Evolutionary conservation across 108 stramenopile species (phyloP).

Genomic region (Skeletonema costatum): DNA sequence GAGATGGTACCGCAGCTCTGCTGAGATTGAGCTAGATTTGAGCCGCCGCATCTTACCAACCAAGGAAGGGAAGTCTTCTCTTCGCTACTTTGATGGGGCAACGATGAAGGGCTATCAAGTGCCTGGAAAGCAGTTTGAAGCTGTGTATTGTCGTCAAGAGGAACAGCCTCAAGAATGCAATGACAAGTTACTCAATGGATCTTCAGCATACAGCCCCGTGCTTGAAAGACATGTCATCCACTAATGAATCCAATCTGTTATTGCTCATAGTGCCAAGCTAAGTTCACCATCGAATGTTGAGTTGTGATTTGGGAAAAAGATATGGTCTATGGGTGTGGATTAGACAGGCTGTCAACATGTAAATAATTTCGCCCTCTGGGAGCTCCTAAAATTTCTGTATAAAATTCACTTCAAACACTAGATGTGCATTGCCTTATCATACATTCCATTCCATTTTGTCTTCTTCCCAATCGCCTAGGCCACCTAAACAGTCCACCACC

Average conservation of each 20-base stretch:
- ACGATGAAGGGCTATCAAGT: constrained; percentile 66
- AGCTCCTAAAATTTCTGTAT: too few species aligned
- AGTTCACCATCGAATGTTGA: too few species aligned
- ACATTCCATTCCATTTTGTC: too few species aligned
- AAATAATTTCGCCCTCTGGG: too few species aligned
- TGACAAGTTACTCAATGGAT: background rate
- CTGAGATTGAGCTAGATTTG: constrained; percentile 62
- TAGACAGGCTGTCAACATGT: too few species aligned
- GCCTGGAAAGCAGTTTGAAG: constrained; percentile 57
- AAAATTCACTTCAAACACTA: too few species aligned
- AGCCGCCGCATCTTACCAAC: constrained; percentile 49
- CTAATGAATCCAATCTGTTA: background rate
- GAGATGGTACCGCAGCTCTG: constrained; percentile 62
- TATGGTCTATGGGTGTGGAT: too few species aligned
- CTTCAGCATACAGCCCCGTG: constrained; percentile 5
- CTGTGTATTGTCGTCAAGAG: constrained; percentile 47
- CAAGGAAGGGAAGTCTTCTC: constrained; percentile 40
- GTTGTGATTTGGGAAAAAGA: too few species aligned
- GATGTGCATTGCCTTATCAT: too few species aligned
- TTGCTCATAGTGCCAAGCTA: background rate
- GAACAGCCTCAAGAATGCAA: background rate
- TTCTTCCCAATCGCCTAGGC: too few species aligned
- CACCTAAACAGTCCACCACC: too few species aligned
- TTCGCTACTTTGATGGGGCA: constrained; percentile 76
- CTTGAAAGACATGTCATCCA: constrained; percentile 2